Conservation (phyloP, 1,139 yeast genomes). For the Hansenula sp. region DNA sequence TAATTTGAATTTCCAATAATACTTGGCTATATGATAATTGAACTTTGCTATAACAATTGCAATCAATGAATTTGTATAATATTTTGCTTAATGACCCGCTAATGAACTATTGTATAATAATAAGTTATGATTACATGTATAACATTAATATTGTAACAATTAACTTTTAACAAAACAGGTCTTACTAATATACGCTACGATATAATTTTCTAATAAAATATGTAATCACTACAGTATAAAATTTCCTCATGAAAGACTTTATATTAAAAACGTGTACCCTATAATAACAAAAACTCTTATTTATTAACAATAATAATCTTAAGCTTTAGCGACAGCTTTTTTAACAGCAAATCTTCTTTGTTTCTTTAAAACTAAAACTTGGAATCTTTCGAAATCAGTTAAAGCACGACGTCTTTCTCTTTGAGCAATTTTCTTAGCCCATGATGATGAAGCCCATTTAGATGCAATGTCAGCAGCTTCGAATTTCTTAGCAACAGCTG, state of each 20-base stretch:
- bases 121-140: no score
- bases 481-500: constrained; percentile 89
- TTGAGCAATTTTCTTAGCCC: constrained; percentile 98
- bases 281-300: constrained; percentile 7
- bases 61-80: neutral
- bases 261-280: constrained; percentile 1
- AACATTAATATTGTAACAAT: no score
- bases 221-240: neutral
- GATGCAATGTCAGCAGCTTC: constrained; percentile 82
- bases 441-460: constrained; percentile 90
- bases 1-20: no score
- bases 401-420: constrained; percentile 90
- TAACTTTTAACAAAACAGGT: no score
- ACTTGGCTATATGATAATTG: neutral
- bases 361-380: constrained; percentile 94
- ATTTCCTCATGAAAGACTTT: constrained; percentile 1
- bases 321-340: constrained; percentile 90
- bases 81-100: no score
- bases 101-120: no score
- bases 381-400: constrained; percentile 99
- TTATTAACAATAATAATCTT: constrained; percentile 28
- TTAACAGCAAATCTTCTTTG: constrained; percentile 94
- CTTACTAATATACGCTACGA: no score
- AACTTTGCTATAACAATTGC: no score
- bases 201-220: no score